These are phyloP conservation scores for Phlebiopsis gigantea DNA, from an alignment of 768 basidiomycete genomes.

Conservation along the genomic window DNA sequence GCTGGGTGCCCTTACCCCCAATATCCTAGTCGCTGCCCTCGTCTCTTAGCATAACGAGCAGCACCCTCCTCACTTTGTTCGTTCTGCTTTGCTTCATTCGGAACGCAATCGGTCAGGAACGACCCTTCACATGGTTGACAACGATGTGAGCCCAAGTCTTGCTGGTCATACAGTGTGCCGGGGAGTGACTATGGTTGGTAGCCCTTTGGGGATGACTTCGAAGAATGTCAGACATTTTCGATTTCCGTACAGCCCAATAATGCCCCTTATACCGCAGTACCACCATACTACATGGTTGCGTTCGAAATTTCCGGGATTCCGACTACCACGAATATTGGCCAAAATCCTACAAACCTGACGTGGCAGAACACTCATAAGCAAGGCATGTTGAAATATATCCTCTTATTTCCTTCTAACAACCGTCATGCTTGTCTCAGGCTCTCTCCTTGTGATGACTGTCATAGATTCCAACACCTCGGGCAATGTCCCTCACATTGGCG, in stretches of 20 bases:
- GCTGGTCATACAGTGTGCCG: too few species aligned
- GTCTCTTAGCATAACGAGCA: too few species aligned
- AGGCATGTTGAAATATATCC: slow-evolving; percentile 29
- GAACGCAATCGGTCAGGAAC: too few species aligned
- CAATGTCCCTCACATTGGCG: slow-evolving; percentile 37
- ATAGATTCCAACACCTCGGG: slow-evolving; percentile 40
- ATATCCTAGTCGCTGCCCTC: too few species aligned
- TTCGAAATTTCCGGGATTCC: slow-evolving; percentile 32
- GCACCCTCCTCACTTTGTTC: too few species aligned
- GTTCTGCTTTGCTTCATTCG: too few species aligned
- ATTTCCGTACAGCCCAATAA: slow-evolving; percentile 22
- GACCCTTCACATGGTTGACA: too few species aligned
- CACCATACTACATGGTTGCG: slow-evolving; percentile 40
- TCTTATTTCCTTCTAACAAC: too few species aligned
- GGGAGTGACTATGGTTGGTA: background rate
- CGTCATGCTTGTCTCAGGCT: too few species aligned
- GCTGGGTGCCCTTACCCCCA: too few species aligned
- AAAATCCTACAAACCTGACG: slow-evolving; percentile 24
- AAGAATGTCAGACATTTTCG: slow-evolving; percentile 20
- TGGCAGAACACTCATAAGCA: slow-evolving; percentile 36
- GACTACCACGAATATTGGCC: slow-evolving; percentile 30
- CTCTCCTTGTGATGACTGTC: slow-evolving; percentile 36
- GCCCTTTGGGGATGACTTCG: slow-evolving; percentile 17
- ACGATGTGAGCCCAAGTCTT: too few species aligned
- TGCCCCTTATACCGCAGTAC: slow-evolving; percentile 18